phyloP scores from a whole-genome alignment of 2,329 filamentous ascomycete species.

The Emergomyces pasteurianus region DNA sequence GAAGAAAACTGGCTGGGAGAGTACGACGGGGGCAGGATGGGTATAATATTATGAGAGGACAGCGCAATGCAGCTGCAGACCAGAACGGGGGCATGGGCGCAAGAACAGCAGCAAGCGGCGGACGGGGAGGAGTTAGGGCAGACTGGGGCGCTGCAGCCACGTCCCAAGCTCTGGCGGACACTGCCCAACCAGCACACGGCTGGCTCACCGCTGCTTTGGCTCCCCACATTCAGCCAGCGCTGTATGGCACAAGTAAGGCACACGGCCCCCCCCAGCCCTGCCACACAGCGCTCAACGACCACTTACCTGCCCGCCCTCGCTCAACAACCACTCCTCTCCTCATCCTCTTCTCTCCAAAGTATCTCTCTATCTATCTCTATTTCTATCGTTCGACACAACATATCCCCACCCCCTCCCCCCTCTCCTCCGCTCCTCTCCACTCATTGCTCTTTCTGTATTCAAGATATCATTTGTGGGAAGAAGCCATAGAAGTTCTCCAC shows the following conservation, averaged over 20 bases:
- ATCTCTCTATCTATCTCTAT: not conserved
- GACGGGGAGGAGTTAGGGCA: not conserved
- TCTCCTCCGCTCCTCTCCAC: conserved; percentile 12
- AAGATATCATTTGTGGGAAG: not conserved
- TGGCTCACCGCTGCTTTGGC: conserved; percentile 33
- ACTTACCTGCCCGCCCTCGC: not conserved
- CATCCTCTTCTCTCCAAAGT: too few species aligned
- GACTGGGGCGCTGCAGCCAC: conserved; percentile 7
- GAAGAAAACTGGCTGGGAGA: not conserved
- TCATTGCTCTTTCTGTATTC: conserved; percentile 15
- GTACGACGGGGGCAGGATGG: too few species aligned
- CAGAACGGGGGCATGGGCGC: conserved; percentile 1
- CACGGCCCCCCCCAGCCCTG: conserved; percentile 6
- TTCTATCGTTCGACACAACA: not conserved
- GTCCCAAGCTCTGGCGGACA: conserved; percentile 17
- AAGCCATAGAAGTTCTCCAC: conserved; percentile 13
- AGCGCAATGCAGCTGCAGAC: not conserved
- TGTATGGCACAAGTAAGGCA: conserved; percentile 7
- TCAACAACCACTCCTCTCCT: not conserved
- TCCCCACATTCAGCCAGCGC: conserved; percentile 11
- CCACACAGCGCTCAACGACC: not conserved
- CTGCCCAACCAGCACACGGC: conserved; percentile 26
- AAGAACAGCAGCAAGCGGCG: not conserved
- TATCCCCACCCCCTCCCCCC: not conserved
- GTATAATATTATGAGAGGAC: not conserved